Base-by-base conservation (phyloP, 106 monocot genomes). In the Platanthera guangdongensis region DNA sequence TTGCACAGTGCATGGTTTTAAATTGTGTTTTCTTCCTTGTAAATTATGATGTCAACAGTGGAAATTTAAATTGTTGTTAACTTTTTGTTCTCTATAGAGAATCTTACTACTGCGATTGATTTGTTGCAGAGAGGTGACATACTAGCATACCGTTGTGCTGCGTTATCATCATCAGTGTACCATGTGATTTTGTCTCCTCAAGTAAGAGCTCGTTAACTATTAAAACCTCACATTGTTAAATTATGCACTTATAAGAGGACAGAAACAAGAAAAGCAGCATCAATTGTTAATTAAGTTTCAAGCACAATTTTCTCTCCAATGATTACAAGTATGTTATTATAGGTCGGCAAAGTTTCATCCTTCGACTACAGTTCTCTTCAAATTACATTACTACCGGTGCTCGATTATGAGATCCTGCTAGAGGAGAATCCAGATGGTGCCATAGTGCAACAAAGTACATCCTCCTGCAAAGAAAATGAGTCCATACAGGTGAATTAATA, bases 311-410 rank as follows among this genome's bases (percentile, higher is more conserved):
- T 68, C 8, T 68, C 68, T 11, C 12, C 46, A 46, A 9, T 46
- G 45, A 46, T 68, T 45, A 68, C 13, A 68, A 68, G 11, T 28
- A 14, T 45, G 11, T 45, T 46, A 47, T 48, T 47, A 16, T 79
- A 97, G 97, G 91, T 99, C 76, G 94, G 99, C 2, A 78, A 84
- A 80, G 94, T 99, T 74, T 60, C 78, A 75, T 85, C 86, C 30
- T 92, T 86, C 77, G 87, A 99, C 70, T 46, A 72, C 25, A 74
- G 73, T 67, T 82, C 87, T 9, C 80, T 68, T 63, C 83, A 62
- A 59, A 80, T 90, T 65, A 68, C 84, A 32, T 78, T 99, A 16
- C 62, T 53, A n/a, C 89, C 85, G 57, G 83, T 90, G 15, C 85
- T 80, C 8, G 89, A 80, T 16, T 83, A 88, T 77, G 92, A 88